Percentiles rank a stretch among this genome's conserved stretches.
These are phyloP conservation scores for Boletus vermiculosoides DNA, from an alignment of 768 basidiomycete genomes.

Conservation along the genomic window DNA sequence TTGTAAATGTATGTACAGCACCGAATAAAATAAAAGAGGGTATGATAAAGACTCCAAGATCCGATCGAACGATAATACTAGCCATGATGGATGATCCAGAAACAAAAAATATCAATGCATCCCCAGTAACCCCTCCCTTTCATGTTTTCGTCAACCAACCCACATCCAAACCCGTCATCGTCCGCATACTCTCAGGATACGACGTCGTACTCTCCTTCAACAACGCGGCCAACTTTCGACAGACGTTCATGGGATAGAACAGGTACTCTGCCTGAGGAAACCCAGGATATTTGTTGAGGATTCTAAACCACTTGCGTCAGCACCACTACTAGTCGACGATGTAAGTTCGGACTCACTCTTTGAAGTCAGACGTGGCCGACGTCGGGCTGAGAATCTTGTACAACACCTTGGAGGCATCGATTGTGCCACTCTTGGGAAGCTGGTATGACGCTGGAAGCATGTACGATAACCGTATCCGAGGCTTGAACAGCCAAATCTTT, in stretches of 20 bases:
- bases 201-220: slow-evolving; percentile 75
- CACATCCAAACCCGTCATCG: slow-evolving; percentile 79
- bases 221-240: slow-evolving; percentile 63
- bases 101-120: background rate
- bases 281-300: slow-evolving; percentile 70
- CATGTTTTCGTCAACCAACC: slow-evolving; percentile 59
- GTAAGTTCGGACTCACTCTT: slow-evolving; percentile 16
- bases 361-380: slow-evolving; percentile 38
- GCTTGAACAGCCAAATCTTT: slow-evolving; percentile 96
- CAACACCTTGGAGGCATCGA: slow-evolving; percentile 78
- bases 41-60: background rate
- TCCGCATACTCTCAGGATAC: slow-evolving; percentile 73
- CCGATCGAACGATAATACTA: background rate
- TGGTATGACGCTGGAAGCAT: slow-evolving; percentile 51
- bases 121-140: background rate
- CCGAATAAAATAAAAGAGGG: background rate
- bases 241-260: slow-evolving; percentile 77
- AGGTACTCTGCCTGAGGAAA: slow-evolving; percentile 89
- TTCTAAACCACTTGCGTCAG: slow-evolving; percentile 33
- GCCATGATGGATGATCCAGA: background rate
- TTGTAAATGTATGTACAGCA: too few relatives aligned
- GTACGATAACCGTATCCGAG: slow-evolving; percentile 78
- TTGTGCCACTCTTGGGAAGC: slow-evolving; percentile 59
- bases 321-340: background rate
- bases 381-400: slow-evolving; percentile 74